phyloP scores from a whole-genome alignment of 1,284 basidiomycete species.

The Sanghuangporus baumii region DNA sequence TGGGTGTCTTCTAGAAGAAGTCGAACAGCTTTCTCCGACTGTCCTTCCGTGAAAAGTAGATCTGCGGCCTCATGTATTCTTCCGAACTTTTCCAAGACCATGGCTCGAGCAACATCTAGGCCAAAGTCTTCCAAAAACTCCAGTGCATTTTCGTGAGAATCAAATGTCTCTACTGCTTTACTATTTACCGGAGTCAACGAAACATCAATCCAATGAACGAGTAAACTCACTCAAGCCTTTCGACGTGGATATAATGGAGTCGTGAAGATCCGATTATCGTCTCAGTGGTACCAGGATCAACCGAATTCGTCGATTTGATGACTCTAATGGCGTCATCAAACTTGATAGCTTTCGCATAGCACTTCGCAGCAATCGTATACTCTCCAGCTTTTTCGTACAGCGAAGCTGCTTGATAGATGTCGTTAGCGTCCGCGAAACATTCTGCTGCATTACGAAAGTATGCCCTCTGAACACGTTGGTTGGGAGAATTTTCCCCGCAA shows the following conservation, averaged over 20 bases:
- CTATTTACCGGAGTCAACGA: conserved; percentile 26
- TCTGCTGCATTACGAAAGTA: conserved; percentile 49
- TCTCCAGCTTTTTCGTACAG: conserved; percentile 39
- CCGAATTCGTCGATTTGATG: conserved; percentile 31
- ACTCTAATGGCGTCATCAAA: conserved; percentile 52
- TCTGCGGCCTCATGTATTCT: conserved; percentile 49
- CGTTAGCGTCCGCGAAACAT: conserved; percentile 41
- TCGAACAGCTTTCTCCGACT: conserved; percentile 41
- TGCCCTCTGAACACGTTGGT: conserved; percentile 26
- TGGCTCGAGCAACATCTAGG: conserved; percentile 46
- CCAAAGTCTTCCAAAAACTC: conserved; percentile 54
- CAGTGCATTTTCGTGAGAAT: conserved; percentile 44
- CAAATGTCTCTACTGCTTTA: conserved; percentile 44
- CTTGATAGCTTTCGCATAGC: conserved; percentile 42
- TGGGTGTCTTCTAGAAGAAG: conserved; percentile 36
- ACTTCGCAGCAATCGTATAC: conserved; percentile 39
- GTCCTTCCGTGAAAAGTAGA: conserved; percentile 47
- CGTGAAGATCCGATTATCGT: conserved; percentile 43
- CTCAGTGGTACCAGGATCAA: conserved; percentile 32
- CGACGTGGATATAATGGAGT: conserved; percentile 43
- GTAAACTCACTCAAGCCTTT: not conserved
- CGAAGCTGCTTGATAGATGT: conserved; percentile 40
- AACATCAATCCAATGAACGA: not conserved
- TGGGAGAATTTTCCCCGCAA: conserved; percentile 28
- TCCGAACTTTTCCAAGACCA: conserved; percentile 41